A percentile compares a stretch with the other conserved stretches of the same genome.
phyloP scores from a whole-genome alignment of 2,329 filamentous ascomycete species.

The Diplodia seriata region DNA sequence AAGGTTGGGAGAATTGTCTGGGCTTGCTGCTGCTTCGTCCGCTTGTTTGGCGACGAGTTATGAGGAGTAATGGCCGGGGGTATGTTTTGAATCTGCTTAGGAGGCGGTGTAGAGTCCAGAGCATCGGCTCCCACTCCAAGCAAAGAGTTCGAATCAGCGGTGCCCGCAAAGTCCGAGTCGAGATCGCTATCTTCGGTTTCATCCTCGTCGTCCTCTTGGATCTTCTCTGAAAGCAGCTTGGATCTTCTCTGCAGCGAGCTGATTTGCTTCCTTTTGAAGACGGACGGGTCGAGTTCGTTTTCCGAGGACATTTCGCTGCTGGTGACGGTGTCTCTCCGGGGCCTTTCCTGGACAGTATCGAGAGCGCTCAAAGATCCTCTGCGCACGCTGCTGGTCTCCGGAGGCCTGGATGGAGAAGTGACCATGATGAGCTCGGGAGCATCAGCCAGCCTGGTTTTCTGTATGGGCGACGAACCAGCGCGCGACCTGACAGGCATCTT shows the following conservation, averaged over 20 bases:
- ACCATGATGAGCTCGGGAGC: constrained; percentile 63
- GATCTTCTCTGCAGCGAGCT: constrained; percentile 61
- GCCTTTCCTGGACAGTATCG: constrained; percentile 72
- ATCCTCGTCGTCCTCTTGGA: constrained; percentile 55
- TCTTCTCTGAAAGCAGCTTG: constrained; percentile 58
- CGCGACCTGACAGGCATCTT: constrained; percentile 91
- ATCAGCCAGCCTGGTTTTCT: constrained; percentile 62
- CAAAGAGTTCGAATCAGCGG: constrained; percentile 71
- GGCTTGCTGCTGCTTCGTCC: constrained; percentile 56
- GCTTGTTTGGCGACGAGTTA: constrained; percentile 66
- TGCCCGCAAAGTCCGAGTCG: constrained; percentile 50
- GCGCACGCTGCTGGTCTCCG: constrained; percentile 54
- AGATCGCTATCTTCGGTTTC: constrained; percentile 49
- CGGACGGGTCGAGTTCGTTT: constrained; percentile 74
- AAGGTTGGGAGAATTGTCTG: constrained; percentile 66
- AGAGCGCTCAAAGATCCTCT: constrained; percentile 75
- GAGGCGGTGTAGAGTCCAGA: constrained; percentile 61
- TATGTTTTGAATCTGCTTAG: constrained; percentile 50
- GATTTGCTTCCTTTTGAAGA: constrained; percentile 69
- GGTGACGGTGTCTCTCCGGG: constrained; percentile 76
- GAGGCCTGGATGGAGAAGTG: constrained; percentile 61
- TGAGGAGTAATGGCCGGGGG: constrained; percentile 51
- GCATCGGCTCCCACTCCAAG: constrained; percentile 69
- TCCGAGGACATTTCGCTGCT: constrained; percentile 85
- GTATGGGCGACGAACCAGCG: constrained; percentile 86